Evolutionary conservation across 257 asterid species (phyloP), one percentile per base, ranked within the genome.

Genomic region (Salvia splendens): DNA sequence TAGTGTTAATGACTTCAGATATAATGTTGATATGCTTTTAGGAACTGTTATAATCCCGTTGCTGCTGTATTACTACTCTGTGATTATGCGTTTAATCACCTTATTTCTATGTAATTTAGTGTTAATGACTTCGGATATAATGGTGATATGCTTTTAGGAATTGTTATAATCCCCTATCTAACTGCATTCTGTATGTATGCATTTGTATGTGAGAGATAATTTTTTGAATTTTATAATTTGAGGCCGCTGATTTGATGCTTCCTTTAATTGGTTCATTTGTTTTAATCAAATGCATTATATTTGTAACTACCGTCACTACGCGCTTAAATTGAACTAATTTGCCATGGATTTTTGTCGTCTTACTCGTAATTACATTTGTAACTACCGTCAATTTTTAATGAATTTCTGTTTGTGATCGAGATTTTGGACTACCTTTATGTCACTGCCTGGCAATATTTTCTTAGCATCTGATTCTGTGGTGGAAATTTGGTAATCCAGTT

Each of bases 221-320:
- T 35, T 41, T 65, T n/a, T 66, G 20, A 60, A 73, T 67, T 59
- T 67, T 38, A 57, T 65, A 57, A 45, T 45, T 32, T 62, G 51
- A n/a, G 12, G 67, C 70, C 36, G 47, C 53, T 42, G 16, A 35
- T 38, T 57, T 40, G 61, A 66, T 72, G 67, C 43, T 66, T 28
- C 49, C 65, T 35, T 70, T 70, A 32, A 74, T 65, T 56, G 74
- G 52, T 73, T 70, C 78, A 82, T 77, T 81, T 81, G 81, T 69
- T 79, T 55, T 58, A 76, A 64, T 72, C 77, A 72, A 61, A 69
- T 61, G 75, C 68, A 51, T 69, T 64, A 73, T 74, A 68, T 81
- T 78, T 65, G 74, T 61, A 78, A 72, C 77, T 68, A 68, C 72
- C 61, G 14, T 62, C n/a, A 40, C 28, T 58, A 8, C 38, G 12